phyloP scores from a whole-genome alignment of 1,284 basidiomycete species.

The Microbotryum lychnidis-dioicae region DNA sequence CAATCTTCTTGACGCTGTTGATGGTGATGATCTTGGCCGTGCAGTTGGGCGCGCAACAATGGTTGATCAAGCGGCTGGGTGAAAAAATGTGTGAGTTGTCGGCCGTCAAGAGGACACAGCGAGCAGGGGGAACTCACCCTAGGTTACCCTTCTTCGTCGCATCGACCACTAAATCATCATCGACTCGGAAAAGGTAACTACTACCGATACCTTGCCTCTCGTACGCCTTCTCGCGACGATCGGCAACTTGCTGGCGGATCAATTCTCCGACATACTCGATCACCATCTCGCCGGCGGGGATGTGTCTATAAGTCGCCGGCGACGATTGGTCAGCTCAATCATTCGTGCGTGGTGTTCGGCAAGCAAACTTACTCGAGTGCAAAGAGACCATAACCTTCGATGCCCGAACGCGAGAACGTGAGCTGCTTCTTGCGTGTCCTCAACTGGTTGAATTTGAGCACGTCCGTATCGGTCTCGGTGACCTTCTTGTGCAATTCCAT shows the following conservation, averaged over 20 bases:
- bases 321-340: neutral
- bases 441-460: constrained; percentile 95
- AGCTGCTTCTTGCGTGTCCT: constrained; percentile 97
- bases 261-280: constrained; percentile 99
- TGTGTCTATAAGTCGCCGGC: constrained; percentile 46
- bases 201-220: constrained; percentile 91
- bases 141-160: constrained; percentile 98
- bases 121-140: constrained; percentile 53
- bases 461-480: constrained; percentile 46
- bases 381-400: constrained; percentile 96
- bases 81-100: neutral
- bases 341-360: neutral
- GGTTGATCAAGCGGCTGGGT: constrained; percentile 80
- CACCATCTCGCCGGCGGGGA: constrained; percentile 93
- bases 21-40: constrained; percentile 98
- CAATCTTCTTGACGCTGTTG: constrained; percentile 96
- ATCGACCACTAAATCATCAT: constrained; percentile 60
- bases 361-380: constrained; percentile 59
- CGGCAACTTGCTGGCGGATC: constrained; percentile 88
- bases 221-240: constrained; percentile 93
- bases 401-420: constrained; percentile 87
- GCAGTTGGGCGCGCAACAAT: constrained; percentile 95
- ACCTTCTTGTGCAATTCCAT: constrained; percentile 81
- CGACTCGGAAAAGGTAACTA: constrained; percentile 71
- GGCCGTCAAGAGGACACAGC: neutral